Percentiles rank a stretch among this genome's conserved stretches.
Conservation (phyloP, 306 rosid genomes). For the Lathyrus oleraceus region DNA sequence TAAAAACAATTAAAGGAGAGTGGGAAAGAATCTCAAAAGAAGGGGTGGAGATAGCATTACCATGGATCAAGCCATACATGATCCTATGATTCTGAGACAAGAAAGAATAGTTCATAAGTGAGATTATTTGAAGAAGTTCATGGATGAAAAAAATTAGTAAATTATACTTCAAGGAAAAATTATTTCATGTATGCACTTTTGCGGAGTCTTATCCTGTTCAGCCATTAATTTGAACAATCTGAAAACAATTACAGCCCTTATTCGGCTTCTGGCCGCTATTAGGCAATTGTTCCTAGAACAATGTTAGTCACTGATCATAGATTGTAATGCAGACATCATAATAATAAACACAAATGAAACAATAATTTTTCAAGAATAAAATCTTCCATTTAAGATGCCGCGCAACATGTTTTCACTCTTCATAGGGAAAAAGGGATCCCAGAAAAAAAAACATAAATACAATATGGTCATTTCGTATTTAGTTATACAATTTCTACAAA, state of each 20-base stretch:
- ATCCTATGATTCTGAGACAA: neutral
- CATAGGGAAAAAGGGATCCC: neutral
- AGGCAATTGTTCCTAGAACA: constrained; percentile 7
- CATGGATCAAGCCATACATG: neutral
- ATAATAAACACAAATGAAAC: neutral
- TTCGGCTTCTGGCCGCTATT: constrained; percentile 1
- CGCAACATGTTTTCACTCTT: neutral
- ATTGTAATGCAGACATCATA: constrained; percentile 2
- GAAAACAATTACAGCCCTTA: constrained; percentile 5
- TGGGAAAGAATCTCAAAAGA: neutral
- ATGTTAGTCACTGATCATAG: neutral
- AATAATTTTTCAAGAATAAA: constrained; percentile 3
- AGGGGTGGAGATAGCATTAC: neutral
- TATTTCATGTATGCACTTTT: neutral
- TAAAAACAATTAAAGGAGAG: neutral
- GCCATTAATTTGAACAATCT: constrained; percentile 23
- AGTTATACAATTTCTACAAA: constrained; percentile 7
- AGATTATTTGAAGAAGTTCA: neutral
- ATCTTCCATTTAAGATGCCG: neutral
- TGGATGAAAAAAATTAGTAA: neutral
- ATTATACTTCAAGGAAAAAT: neutral
- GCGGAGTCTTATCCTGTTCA: neutral
- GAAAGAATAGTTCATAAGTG: neutral
- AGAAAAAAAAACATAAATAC: neutral
- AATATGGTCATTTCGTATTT: constrained; percentile 28